phyloP scores from a whole-genome alignment of 163 green algal species.

The Prototheca stagnorum region DNA sequence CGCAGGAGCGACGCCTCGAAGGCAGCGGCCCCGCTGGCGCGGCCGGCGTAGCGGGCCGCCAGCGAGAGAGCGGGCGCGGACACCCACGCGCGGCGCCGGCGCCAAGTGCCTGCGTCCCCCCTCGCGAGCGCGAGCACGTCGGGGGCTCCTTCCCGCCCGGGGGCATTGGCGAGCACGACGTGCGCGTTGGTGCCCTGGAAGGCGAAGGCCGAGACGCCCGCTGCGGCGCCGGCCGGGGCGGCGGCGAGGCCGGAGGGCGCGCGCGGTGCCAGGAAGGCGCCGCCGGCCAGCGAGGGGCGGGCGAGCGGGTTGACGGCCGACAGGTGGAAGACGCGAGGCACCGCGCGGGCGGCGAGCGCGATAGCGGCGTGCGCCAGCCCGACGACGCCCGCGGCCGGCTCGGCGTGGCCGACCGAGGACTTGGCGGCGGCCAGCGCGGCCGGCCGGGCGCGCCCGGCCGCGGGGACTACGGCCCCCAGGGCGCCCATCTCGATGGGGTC shows the following conservation, averaged over 20 bases:
- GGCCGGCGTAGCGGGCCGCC: too few species aligned
- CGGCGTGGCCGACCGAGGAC: slow-evolving; percentile 53
- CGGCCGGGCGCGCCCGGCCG: slow-evolving; percentile 9
- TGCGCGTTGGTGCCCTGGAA: too few species aligned
- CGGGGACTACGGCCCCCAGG: slow-evolving; percentile 27
- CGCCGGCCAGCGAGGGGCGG: slow-evolving; percentile 18
- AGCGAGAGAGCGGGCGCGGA: too few species aligned
- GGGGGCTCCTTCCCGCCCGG: too few species aligned
- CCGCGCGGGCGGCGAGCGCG: slow-evolving; percentile 1
- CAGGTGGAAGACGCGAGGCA: slow-evolving; percentile 41
- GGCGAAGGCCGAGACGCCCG: too few species aligned
- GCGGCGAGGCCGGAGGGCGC: not conserved
- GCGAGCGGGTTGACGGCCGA: slow-evolving; percentile 50
- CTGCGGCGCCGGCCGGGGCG: slow-evolving; percentile 55
- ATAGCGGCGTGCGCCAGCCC: slow-evolving; percentile 34
- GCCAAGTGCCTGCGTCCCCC: too few species aligned
- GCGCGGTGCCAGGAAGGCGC: slow-evolving; percentile 3
- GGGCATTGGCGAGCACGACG: too few species aligned
- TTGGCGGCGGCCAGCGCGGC: slow-evolving; percentile 33
- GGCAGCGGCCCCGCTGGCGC: too few species aligned
- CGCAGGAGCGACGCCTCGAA: too few species aligned
- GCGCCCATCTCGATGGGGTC: slow-evolving; percentile 75
- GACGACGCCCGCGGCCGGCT: slow-evolving; percentile 53
- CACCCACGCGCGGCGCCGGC: too few species aligned
- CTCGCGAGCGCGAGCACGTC: too few species aligned